Evolutionary conservation across 202 grass and related monocot species (phyloP), one percentile per base, ranked within the genome.

Genomic region (Panicum virgatum): DNA sequence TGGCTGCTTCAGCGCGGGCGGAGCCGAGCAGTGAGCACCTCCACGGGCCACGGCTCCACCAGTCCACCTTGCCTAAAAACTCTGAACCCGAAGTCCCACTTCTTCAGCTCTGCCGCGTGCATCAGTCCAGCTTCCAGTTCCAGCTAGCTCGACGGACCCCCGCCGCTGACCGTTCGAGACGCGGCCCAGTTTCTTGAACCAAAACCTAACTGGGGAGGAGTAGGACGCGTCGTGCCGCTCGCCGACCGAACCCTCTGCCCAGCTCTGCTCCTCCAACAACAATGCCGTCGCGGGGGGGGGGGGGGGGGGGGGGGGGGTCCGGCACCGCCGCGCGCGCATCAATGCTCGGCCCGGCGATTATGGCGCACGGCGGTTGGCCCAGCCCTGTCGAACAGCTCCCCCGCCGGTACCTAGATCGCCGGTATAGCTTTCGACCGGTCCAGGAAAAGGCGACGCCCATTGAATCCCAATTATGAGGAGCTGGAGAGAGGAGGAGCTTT

Each of bases 331-430:
- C 77, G 63, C 81, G 22, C 69, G 38, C 77, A 72, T 77, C 29
- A 85, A 72, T 76, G 76, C 43, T 7, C 25, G n/a, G 20, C 11
- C 42, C 43, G 32, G 66, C 4, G 82, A 85, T 85, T 64, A 86
- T 86, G 78, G 81, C 62, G 81, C 39, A 76, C 64, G 77, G 83
- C 60, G 50, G 78, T 66, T 82, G 87, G 78, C 70, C 85, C 67
- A 54, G 79, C 42, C 78, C 18, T 66, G 82, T 89, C 82, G 45
- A 80, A 50, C 76, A 70, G 87, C 61, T 44, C 58, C 50, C n/a
- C n/a, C n/a, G n/a, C n/a, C 30, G 18, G 30, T 52, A 72, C 69
- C 29, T 27, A n/a, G 25, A 48, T 34, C 70, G 71, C 27, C 6
- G 32, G 44, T 19, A 8, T 20, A 68, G 62, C 62, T 52, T 63